phyloP scores from a whole-genome alignment of 1,139 yeast species.

The Debaryomycetaceae sp. region DNA sequence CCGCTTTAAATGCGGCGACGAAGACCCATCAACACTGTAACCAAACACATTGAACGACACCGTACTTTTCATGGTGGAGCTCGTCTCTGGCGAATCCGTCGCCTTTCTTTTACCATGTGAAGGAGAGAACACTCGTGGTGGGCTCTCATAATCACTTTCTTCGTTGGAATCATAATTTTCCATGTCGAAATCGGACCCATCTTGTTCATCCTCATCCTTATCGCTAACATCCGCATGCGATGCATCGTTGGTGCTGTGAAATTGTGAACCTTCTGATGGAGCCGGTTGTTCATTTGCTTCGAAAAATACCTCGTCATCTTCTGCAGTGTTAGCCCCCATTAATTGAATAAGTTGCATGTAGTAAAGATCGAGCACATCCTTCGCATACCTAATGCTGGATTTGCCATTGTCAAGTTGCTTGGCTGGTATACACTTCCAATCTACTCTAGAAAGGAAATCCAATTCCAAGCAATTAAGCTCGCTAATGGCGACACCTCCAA shows the following conservation, averaged over 20 bases:
- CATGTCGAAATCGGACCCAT: slow-evolving; percentile 10
- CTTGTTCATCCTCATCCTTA: slow-evolving; percentile 12
- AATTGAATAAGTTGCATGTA: slow-evolving; percentile 58
- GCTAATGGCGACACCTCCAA: slow-evolving; percentile 85
- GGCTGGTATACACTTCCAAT: slow-evolving; percentile 54
- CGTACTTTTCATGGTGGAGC: no score
- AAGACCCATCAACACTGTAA: slow-evolving; percentile 26
- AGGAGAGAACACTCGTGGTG: slow-evolving; percentile 1
- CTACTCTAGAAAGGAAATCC: slow-evolving; percentile 78
- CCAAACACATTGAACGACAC: slow-evolving; percentile 25
- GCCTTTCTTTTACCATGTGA: neutral
- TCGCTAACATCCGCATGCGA: slow-evolving; percentile 13
- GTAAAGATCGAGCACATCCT: slow-evolving; percentile 52
- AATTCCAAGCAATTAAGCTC: slow-evolving; percentile 86
- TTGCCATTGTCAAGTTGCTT: slow-evolving; percentile 27
- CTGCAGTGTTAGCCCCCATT: slow-evolving; percentile 43
- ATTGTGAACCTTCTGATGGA: slow-evolving; percentile 1
- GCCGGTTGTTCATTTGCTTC: slow-evolving; percentile 2
- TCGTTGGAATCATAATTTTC: slow-evolving; percentile 13
- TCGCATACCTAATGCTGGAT: slow-evolving; percentile 29
- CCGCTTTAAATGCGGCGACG: slow-evolving; percentile 31
- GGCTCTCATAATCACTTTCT: slow-evolving; percentile 7
- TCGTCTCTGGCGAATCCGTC: slow-evolving; percentile 7
- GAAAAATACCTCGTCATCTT: slow-evolving; percentile 11
- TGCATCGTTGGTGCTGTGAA: slow-evolving; percentile 10